Evolutionary conservation across 441 rosid species (phyloP), one percentile per base, ranked within the genome.

Genomic region (Kokia cookei): DNA sequence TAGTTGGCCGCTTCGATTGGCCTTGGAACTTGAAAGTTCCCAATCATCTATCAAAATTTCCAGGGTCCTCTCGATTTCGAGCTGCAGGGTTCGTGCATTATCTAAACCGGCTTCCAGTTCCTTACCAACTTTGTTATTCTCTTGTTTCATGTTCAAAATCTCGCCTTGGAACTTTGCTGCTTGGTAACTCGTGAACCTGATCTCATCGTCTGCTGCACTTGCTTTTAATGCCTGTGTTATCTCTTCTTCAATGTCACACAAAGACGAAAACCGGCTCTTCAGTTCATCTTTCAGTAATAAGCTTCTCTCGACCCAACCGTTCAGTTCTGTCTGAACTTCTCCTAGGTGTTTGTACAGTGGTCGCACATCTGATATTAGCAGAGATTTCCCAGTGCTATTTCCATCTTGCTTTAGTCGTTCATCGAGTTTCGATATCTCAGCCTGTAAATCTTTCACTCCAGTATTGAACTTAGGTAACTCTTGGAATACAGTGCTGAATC

Each of bases 101-200:
- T 92, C 95, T 75, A 94, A 78, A 57, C 98, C 97, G 3, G 91
- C 83, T 80, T 91, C 90, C 74, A 96, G 37, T 81, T 96, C 98
- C 69, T 91, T 84, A 54, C 87, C 86, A 26, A 96, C 95, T 82
- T 88, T 92, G 75, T 85, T 86, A 71, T 92, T 94, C 86, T 96
- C 99, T 74, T 96, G 96, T 67, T 83, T 88, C 98, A 96, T 96
- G 84, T 89, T 96, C 76, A 89, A 77, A 72, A 94, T 74, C 80
- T 94, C 98, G 0, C 98, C 97, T 77, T 87, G 96, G 78, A 94
- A 94, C 80, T 93, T 92, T 1, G 99, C 97, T 48, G 94, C 96
- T 75, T 94, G 94, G 78, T 87, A 91, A 71, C 90, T 94, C 48
- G 98, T 96, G 53, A 96, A 89, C 67, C 65, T 87, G 81, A 78